These are phyloP conservation scores for Monosporascus sp. DNA, from an alignment of 2,329 filamentous ascomycete species.

Conservation along the genomic window DNA sequence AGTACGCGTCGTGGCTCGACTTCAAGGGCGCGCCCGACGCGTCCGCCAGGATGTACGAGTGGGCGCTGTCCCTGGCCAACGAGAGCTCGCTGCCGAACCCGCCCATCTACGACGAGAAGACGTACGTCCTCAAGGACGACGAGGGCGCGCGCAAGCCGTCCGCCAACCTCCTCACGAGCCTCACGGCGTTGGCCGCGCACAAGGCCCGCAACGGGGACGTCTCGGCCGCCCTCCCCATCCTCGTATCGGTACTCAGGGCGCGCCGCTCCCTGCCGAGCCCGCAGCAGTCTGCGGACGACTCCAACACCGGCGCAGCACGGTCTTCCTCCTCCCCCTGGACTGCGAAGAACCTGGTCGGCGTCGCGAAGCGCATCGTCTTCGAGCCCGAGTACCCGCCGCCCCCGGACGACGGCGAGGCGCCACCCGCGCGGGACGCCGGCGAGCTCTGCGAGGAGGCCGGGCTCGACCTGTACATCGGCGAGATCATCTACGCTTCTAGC, in stretches of 20 bases:
- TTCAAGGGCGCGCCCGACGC: conserved; percentile 64
- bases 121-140: conserved; percentile 57
- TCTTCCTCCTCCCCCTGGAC: conserved; percentile 15
- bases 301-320: conserved; percentile 4
- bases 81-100: conserved; percentile 33
- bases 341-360: conserved; percentile 19
- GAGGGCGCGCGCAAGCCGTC: conserved; percentile 49
- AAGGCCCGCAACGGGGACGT: conserved; percentile 66
- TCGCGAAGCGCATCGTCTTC: conserved; percentile 28
- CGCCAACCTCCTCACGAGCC: conserved; percentile 67
- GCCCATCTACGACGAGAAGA: conserved; percentile 50
- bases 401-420: conserved; percentile 62
- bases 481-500: conserved; percentile 71
- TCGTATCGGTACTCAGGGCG: conserved; percentile 77
- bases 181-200: conserved; percentile 75
- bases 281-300: conserved; percentile 1
- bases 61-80: conserved; percentile 71
- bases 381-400: conserved; percentile 65
- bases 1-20: conserved; percentile 80
- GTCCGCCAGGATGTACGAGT: conserved; percentile 66
- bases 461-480: conserved; percentile 84
- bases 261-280: conserved; percentile 52
- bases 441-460: conserved; percentile 80
- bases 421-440: conserved; percentile 57
- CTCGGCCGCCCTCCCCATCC: conserved; percentile 69